phyloP scores from a whole-genome alignment of 331 rosid species.

The Acacia concinna region DNA sequence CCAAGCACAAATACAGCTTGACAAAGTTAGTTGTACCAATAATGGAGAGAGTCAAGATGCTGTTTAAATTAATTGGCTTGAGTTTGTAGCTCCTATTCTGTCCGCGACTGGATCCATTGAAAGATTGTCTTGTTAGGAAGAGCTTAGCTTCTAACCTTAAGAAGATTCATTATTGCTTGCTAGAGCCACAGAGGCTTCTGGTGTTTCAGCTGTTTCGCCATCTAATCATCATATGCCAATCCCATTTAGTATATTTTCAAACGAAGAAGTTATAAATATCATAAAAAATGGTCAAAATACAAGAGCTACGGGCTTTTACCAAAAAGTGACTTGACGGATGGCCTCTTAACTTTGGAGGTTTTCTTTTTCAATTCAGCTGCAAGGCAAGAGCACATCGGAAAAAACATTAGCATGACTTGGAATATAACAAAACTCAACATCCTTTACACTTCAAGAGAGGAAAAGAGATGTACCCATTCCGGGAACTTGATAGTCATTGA shows the following conservation, averaged over 20 bases:
- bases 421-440: neutral
- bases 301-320: conserved; percentile 48
- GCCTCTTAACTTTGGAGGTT: conserved; percentile 57
- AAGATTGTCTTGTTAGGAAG: conserved; percentile 33
- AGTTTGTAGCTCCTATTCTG: conserved; percentile 23
- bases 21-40: conserved; percentile 15
- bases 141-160: conserved; percentile 48
- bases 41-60: conserved; percentile 17
- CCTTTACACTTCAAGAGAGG: neutral
- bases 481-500: conserved; percentile 96
- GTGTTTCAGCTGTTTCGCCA: conserved; percentile 43
- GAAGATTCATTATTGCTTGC: conserved; percentile 34
- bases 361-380: conserved; percentile 90
- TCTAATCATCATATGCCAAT: conserved; percentile 44
- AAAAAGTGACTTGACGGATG: conserved; percentile 79
- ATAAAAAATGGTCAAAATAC: neutral
- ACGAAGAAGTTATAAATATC: neutral
- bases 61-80: neutral
- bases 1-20: conserved; percentile 27
- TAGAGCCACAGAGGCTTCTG: conserved; percentile 49
- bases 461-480: conserved; percentile 69
- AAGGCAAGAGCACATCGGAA: conserved; percentile 16
- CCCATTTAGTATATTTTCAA: neutral
- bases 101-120: conserved; percentile 8
- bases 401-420: conserved; percentile 24